These are phyloP conservation scores for Trichophyton mentagrophytes DNA, from an alignment of 2,329 filamentous ascomycete species.

Conservation along the genomic window DNA sequence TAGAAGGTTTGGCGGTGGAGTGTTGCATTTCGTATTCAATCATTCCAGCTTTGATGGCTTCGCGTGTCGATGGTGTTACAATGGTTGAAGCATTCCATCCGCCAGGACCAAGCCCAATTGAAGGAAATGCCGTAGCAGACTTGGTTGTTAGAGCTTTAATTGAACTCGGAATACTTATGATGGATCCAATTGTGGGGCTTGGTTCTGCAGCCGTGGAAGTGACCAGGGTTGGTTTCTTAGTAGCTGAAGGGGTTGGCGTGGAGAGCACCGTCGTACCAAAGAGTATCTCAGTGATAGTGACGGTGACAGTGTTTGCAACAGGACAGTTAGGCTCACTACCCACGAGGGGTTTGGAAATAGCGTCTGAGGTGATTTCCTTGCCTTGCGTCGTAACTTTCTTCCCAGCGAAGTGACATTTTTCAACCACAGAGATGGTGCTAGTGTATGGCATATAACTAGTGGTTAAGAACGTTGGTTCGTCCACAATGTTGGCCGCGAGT, in stretches of 20 bases:
- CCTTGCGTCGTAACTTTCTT: not conserved
- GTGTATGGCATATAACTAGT: not conserved
- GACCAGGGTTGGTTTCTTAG: not conserved
- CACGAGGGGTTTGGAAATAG: not conserved
- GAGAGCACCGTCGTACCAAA: not conserved
- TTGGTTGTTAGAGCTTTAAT: not conserved
- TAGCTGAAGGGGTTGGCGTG: not conserved
- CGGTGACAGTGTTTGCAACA: not conserved
- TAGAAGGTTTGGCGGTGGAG: not conserved
- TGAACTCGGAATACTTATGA: not conserved
- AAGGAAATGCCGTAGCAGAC: not conserved
- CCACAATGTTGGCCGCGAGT: not conserved
- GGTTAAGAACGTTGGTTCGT: not conserved
- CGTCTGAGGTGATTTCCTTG: not conserved
- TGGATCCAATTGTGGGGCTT: not conserved
- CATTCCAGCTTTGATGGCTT: not conserved
- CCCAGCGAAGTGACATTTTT: not conserved
- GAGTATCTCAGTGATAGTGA: not conserved
- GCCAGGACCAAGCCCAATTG: not conserved
- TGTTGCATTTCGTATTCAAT: not conserved
- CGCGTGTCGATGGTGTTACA: not conserved
- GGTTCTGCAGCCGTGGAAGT: not conserved
- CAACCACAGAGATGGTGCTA: not conserved
- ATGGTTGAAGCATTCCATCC: conserved; percentile 1
- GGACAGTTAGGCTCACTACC: not conserved